phyloP scores from a whole-genome alignment of 1,284 basidiomycete species.

The Ustilago hordei region DNA sequence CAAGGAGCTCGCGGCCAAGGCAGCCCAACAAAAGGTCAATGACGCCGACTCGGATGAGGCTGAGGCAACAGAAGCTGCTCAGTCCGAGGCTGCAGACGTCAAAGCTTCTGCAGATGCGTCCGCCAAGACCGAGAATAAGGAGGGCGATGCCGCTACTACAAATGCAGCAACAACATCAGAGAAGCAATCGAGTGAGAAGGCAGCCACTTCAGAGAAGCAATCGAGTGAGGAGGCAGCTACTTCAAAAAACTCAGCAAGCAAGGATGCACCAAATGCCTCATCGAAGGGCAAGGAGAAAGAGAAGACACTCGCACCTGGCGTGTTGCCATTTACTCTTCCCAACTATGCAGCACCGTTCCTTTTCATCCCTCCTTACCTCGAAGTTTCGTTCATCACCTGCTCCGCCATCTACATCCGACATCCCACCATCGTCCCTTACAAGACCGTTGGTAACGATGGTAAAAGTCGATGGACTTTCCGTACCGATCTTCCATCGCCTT shows the following conservation, averaged over 20 bases:
- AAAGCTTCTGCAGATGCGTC: not conserved
- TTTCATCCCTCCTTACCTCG: constrained; percentile 95
- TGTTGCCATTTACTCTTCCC: constrained; percentile 80
- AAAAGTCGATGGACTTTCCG: constrained; percentile 49
- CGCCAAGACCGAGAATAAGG: constrained; percentile 12
- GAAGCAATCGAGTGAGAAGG: not conserved
- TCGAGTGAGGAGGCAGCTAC: constrained; percentile 5
- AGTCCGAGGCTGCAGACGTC: constrained; percentile 15
- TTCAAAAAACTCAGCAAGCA: constrained; percentile 8
- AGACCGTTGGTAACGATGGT: constrained; percentile 5
- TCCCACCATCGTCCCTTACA: constrained; percentile 85
- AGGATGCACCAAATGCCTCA: not conserved
- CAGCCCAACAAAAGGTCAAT: constrained; percentile 37
- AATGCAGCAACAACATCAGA: constrained; percentile 8
- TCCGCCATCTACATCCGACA: constrained; percentile 94
- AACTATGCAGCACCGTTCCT: constrained; percentile 88
- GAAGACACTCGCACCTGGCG: constrained; percentile 56
- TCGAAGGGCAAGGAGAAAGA: constrained; percentile 34
- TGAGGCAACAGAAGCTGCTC: constrained; percentile 32
- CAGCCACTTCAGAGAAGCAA: constrained; percentile 5
- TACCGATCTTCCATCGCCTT: constrained; percentile 66
- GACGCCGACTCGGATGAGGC: constrained; percentile 50
- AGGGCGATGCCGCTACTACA: constrained; percentile 7
- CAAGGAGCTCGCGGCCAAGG: constrained; percentile 54
- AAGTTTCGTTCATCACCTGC: constrained; percentile 89